A percentile compares a stretch with the other conserved stretches of the same genome.
Evolutionary conservation across 441 rosid species (phyloP).

Genomic region (Adansonia grandidieri): DNA sequence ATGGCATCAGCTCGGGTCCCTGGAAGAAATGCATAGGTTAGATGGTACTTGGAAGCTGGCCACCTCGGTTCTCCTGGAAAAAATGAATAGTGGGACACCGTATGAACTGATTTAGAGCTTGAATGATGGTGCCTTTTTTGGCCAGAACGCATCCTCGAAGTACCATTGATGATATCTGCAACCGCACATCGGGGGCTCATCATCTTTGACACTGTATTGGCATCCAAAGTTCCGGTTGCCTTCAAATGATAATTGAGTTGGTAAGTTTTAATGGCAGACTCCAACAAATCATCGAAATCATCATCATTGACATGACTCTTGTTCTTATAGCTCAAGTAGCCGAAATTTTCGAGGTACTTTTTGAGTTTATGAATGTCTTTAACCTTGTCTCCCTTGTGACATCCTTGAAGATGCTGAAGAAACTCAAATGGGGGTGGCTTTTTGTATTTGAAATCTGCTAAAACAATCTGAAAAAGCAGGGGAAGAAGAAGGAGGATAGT

Average conservation of each 20-base stretch:
- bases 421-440: conserved; percentile 28
- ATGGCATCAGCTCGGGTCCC: conserved; percentile 14
- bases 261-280: conserved; percentile 39
- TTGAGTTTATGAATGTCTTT: conserved; percentile 34
- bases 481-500: conserved; percentile 4
- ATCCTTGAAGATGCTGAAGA: conserved; percentile 31
- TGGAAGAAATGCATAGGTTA: conserved; percentile 31
- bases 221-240: conserved; percentile 38
- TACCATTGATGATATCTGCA: conserved; percentile 36
- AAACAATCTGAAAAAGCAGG: conserved; percentile 1
- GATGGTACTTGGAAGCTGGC: conserved; percentile 26
- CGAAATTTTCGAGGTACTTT: conserved; percentile 30
- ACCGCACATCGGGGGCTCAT: conserved; percentile 40
- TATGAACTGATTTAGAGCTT: conserved; percentile 18
- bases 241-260: conserved; percentile 36
- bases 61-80: conserved; percentile 27
- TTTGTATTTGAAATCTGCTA: background rate
- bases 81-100: conserved; percentile 35
- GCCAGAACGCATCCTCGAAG: conserved; percentile 22
- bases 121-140: background rate
- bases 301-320: conserved; percentile 22
- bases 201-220: conserved; percentile 32
- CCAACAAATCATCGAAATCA: conserved; percentile 40
- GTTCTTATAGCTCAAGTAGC: conserved; percentile 31
- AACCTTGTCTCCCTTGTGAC: conserved; percentile 30